Conservation (phyloP, 78 protist genomes). For the slime mould (Dictyostelium discoideum) region dicty_2.7 NC_007091.3:1944501-1945000, state of each 20-base stretch:
- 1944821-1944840: background rate
- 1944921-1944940: background rate
- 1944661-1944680: background rate
- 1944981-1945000: no score
- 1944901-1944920: background rate
- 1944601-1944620: background rate
- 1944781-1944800: background rate
- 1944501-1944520: no score
- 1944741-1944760: background rate
- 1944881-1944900: background rate
- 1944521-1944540: no score
- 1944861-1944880: background rate
- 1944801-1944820: background rate
- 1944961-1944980: background rate
- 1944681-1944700: background rate
- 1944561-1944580: background rate
- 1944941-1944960: no score
- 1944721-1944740: background rate
- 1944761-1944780: background rate
- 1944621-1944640: background rate
- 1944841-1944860: background rate
- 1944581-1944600: background rate
- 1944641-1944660: background rate
- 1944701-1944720: constrained; percentile 16
- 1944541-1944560: no score